Percentiles rank a stretch among this genome's conserved stretches.
Conservation (phyloP, 2,329 filamentous ascomycete genomes). For the Pseudogymnoascus sp. region DNA sequence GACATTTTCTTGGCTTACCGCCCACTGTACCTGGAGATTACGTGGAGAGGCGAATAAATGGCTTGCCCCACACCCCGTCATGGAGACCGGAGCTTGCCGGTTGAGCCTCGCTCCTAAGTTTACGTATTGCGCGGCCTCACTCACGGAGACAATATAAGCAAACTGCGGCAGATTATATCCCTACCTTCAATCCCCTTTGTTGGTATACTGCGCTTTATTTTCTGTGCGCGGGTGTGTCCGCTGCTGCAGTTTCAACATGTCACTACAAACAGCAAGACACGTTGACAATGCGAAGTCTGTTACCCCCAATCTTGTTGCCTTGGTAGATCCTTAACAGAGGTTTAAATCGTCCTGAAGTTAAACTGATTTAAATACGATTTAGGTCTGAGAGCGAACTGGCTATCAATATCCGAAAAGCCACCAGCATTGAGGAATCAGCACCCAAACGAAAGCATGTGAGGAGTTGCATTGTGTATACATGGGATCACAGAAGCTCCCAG, state of each 20-base stretch:
- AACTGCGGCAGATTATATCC: not conserved
- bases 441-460: slow-evolving; percentile 89
- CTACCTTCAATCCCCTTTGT: not conserved
- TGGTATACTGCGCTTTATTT: not conserved
- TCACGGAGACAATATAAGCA: not conserved
- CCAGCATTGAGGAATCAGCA: slow-evolving; percentile 59
- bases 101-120: slow-evolving; percentile 5
- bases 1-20: not conserved
- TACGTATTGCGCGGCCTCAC: slow-evolving; percentile 4
- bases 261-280: slow-evolving; percentile 9
- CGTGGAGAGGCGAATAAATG: not conserved
- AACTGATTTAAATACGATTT: slow-evolving; percentile 10
- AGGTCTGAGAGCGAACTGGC: slow-evolving; percentile 63
- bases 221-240: not conserved
- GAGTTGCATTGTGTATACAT: slow-evolving; percentile 96
- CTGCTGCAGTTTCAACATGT: slow-evolving; percentile 7
- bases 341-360: not conserved
- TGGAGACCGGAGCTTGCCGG: slow-evolving; percentile 1
- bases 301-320: not conserved
- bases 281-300: slow-evolving; percentile 9
- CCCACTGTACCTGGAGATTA: not conserved
- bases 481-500: slow-evolving; percentile 93
- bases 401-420: slow-evolving; percentile 65
- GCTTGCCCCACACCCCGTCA: slow-evolving; percentile 1
- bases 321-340: not conserved